Evolutionary conservation across 2,329 filamentous ascomycete genomes (phyloP), one percentile per base, ranked within the genome.

Genomic region (Diplocarpon mali): DNA sequence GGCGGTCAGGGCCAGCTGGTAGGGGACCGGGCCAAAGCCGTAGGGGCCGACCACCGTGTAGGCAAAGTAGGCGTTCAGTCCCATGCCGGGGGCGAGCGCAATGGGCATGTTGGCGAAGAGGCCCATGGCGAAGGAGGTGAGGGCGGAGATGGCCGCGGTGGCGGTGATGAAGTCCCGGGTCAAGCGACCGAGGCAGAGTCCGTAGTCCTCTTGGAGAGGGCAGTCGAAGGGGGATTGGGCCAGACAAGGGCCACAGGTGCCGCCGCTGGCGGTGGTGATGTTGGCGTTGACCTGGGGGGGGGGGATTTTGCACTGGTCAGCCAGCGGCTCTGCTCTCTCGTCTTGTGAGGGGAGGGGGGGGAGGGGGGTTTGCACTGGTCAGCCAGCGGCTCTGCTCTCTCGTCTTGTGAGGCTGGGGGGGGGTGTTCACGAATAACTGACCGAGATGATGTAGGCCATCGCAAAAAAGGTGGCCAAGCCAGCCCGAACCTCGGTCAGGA

Each of bases 1-100:
- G 45, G 87, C 86, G 2, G 86, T 92, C 32, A 93, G 67, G 30
- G 87, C 87, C 36, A 89, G 73, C 42, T 74, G 63, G 60, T 85
- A 94, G 1, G 85, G 78, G 7, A 93, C 80, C 28, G 73, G 70
- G 2, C 85, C 85, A 16, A 70, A 73, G 34, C 86, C 87, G 60
- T 89, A 80, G 57, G 71, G 77, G 3, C 87, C 87, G 45, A 93
- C 86, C 36, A 86, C 81, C 41, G 59, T 65, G 61, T 84, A 93
- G 17, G 86, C 75, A 59, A 93, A 93, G 62, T 93, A 93, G 13
- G 86, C 86, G 60, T 94, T 94, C 45, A 93, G 64, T 17, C 87
- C 83, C 82, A 87, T 85, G 35, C 83, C 83, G 11, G 83, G 82
- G 6, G 81, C 83, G 34, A 85, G 65, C 9, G 77, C 80, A 53